Evolutionary conservation across 2,329 filamentous ascomycete genomes (phyloP).

Genomic region (Penicillium concentricum): DNA sequence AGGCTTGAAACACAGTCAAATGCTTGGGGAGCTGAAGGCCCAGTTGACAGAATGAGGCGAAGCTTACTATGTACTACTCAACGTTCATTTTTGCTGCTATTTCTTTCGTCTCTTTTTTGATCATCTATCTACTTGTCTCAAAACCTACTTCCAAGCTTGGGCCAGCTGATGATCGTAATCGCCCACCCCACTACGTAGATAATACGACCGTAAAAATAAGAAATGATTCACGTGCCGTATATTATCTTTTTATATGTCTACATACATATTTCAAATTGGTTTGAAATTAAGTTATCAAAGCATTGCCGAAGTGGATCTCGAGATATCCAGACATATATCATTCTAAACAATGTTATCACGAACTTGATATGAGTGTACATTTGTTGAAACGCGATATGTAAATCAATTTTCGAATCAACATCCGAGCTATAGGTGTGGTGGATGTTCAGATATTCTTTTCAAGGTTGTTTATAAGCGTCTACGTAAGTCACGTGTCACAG

Average conservation of each 20-base stretch:
- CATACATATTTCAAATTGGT: too few relatives aligned
- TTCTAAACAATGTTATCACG: not conserved
- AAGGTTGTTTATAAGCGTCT: not conserved
- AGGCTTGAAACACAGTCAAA: slow-evolving; percentile 13
- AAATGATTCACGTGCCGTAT: too few relatives aligned
- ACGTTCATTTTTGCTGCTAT: slow-evolving; percentile 13
- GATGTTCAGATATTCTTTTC: too few relatives aligned
- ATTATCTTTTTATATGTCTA: too few relatives aligned
- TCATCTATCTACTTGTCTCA: not conserved
- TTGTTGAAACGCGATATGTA: not conserved
- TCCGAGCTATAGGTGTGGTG: too few relatives aligned
- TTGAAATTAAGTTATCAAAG: not conserved
- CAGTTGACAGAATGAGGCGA: slow-evolving; percentile 25
- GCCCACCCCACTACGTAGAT: not conserved
- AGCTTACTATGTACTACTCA: slow-evolving; percentile 11
- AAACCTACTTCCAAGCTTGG: not conserved
- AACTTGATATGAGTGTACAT: not conserved
- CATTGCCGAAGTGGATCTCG: not conserved
- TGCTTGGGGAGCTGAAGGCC: slow-evolving; percentile 9
- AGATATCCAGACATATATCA: not conserved
- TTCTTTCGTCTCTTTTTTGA: slow-evolving; percentile 13
- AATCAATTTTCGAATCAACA: not conserved
- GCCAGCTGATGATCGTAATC: not conserved
- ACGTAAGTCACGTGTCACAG: not conserved
- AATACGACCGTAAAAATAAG: too few relatives aligned